phyloP scores from a whole-genome alignment of 1,284 basidiomycete species.

The Anthracocystis panici-leucophaei region DNA sequence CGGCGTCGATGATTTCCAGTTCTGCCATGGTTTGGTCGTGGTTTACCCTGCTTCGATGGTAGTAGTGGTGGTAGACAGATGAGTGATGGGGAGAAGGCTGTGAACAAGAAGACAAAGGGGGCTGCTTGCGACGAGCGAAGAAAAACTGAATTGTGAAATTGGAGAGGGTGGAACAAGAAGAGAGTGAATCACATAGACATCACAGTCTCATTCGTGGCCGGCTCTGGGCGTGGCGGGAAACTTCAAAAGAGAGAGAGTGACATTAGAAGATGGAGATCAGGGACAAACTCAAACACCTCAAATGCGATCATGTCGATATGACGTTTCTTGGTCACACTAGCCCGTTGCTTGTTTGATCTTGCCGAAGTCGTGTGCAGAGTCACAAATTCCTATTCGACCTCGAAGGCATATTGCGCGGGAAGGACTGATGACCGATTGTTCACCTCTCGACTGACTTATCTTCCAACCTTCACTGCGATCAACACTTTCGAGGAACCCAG shows the following conservation, averaged over 20 bases:
- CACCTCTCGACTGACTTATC: not conserved
- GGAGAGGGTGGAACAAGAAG: not conserved
- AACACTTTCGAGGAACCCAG: no score
- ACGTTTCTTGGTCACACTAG: not conserved
- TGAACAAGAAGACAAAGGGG: not conserved
- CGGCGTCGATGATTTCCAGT: constrained; percentile 44
- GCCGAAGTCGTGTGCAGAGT: constrained; percentile 1
- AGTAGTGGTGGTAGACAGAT: not conserved
- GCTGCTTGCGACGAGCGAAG: not conserved
- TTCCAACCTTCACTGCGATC: not conserved
- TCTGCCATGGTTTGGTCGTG: constrained; percentile 20
- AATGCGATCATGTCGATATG: not conserved
- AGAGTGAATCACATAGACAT: not conserved
- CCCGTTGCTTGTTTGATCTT: not conserved
- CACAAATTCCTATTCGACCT: not conserved
- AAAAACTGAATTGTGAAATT: not conserved
- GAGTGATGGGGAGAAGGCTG: no score
- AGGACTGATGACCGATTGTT: not conserved
- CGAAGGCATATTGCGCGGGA: not conserved
- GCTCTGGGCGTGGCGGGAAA: not conserved
- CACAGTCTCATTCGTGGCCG: no score
- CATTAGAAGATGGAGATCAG: not conserved
- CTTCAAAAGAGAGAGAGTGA: not conserved
- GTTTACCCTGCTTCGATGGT: not conserved
- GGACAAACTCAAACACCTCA: not conserved